Evolutionary conservation across 768 basidiomycete species (phyloP).

Genomic region (Pulveroboletus frians): DNA sequence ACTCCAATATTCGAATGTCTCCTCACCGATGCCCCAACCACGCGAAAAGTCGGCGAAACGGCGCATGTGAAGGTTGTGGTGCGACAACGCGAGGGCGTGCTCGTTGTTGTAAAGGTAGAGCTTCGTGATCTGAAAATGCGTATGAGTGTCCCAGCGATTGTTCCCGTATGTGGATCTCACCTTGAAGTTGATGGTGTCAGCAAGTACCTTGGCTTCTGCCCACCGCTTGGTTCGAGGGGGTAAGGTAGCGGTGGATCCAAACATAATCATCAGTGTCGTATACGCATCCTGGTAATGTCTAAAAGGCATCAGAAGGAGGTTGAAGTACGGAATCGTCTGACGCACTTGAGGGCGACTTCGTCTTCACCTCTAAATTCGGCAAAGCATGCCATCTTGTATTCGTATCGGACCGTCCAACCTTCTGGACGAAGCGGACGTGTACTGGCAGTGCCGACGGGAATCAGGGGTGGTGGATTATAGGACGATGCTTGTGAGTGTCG

Average conservation of each 20-base stretch:
- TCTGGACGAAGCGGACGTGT: slow-evolving; percentile 67
- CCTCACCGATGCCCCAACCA: slow-evolving; percentile 94
- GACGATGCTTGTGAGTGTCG: slow-evolving; percentile 62
- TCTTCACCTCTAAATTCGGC: slow-evolving; percentile 92
- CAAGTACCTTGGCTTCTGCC: slow-evolving; percentile 97
- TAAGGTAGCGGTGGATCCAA: slow-evolving; percentile 77
- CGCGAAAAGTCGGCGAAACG: slow-evolving; percentile 82
- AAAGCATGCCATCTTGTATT: slow-evolving; percentile 96
- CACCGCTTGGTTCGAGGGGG: slow-evolving; percentile 94
- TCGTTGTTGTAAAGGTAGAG: slow-evolving; percentile 90
- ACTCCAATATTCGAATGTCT: slow-evolving; percentile 96
- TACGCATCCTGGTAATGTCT: slow-evolving; percentile 97
- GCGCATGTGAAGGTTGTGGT: slow-evolving; percentile 81
- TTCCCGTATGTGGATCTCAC: slow-evolving; percentile 34
- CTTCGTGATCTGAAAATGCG: slow-evolving; percentile 64
- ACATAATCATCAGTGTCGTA: slow-evolving; percentile 77
- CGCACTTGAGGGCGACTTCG: slow-evolving; percentile 87
- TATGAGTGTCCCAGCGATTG: neutral
- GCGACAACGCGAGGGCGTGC: slow-evolving; percentile 69
- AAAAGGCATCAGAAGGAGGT: slow-evolving; percentile 7
- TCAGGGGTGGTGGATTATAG: slow-evolving; percentile 43
- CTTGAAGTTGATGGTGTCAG: slow-evolving; percentile 90
- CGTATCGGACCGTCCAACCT: slow-evolving; percentile 95
- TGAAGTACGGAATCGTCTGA: slow-evolving; percentile 8
- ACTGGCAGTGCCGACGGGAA: slow-evolving; percentile 35